Evolutionary conservation across 1,284 basidiomycete species (phyloP).

Genomic region (Trametes hirsuta): DNA sequence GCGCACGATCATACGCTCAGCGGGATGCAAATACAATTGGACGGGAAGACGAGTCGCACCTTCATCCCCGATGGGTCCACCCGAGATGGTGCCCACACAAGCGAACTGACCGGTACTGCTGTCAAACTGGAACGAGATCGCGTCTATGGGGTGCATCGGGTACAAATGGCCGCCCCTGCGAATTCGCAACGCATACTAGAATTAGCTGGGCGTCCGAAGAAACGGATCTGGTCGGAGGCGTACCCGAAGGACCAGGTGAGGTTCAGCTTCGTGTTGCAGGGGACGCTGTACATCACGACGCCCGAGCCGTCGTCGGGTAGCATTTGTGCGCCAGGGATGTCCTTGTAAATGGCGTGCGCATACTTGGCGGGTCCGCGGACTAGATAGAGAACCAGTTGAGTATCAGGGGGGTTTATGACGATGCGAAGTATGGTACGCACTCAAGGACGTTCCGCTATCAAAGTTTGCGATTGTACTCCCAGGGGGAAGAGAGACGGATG

Average conservation of each 20-base stretch:
- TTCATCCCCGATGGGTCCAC: background rate
- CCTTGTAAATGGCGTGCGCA: background rate
- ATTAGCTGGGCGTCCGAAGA: background rate
- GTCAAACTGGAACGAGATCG: background rate
- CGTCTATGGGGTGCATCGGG: conserved; percentile 18
- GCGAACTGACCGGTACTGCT: background rate
- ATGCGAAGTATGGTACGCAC: background rate
- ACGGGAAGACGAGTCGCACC: background rate
- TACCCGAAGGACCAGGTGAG: background rate
- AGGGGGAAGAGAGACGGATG: background rate
- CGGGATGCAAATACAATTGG: background rate
- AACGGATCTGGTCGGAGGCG: background rate
- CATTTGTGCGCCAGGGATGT: background rate
- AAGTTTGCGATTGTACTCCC: background rate
- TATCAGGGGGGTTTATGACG: too few relatives aligned
- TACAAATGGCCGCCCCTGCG: background rate
- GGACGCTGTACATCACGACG: background rate
- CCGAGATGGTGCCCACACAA: background rate
- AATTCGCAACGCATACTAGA: background rate
- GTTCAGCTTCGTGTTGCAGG: conserved; percentile 5
- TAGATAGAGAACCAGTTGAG: background rate
- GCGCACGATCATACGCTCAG: too few relatives aligned
- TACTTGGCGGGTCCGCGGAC: background rate
- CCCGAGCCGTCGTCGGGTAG: background rate
- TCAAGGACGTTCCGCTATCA: background rate